Percentiles rank a stretch among this genome's conserved stretches.
These are phyloP conservation scores for Teunomyces kruisii DNA, from an alignment of 805 yeast genomes.

Conservation along the genomic window DNA sequence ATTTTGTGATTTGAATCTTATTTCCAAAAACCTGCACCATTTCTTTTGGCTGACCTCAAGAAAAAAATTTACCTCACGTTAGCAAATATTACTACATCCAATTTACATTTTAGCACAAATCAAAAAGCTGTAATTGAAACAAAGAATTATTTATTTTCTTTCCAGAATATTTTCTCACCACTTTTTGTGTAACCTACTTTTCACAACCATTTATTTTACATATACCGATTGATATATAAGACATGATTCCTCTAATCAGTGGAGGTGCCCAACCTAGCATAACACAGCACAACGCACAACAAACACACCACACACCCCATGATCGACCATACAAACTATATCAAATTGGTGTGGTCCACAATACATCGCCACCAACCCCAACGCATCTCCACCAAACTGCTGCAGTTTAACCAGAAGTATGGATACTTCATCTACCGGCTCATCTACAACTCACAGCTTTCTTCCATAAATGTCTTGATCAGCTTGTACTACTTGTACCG, in stretches of 20 bases:
- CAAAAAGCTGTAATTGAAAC: constrained; percentile 1
- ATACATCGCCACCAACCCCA: constrained; percentile 3
- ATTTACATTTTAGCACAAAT: not conserved
- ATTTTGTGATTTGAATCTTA: too few relatives aligned
- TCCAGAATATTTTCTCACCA: not conserved
- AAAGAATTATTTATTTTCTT: not conserved
- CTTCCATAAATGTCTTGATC: constrained; percentile 21
- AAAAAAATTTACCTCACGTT: too few relatives aligned
- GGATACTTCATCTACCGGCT: constrained; percentile 14
- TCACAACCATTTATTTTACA: constrained; percentile 1
- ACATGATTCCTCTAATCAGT: not conserved
- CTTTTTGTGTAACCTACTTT: constrained; percentile 1
- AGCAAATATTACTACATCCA: too few relatives aligned
- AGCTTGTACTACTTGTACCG: constrained; percentile 25
- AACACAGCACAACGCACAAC: too few relatives aligned
- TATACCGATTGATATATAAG: not conserved
- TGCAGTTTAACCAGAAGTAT: constrained; percentile 8
- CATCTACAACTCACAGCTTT: constrained; percentile 21
- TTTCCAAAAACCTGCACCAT: too few relatives aligned
- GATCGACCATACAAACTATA: constrained; percentile 7
- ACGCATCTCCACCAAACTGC: not conserved
- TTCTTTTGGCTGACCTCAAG: too few relatives aligned
- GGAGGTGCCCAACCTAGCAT: too few relatives aligned
- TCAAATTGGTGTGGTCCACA: constrained; percentile 13
- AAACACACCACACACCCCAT: not conserved